Conservation (phyloP, 2,329 filamentous ascomycete genomes). For the Stenocarpella maydis region DNA sequence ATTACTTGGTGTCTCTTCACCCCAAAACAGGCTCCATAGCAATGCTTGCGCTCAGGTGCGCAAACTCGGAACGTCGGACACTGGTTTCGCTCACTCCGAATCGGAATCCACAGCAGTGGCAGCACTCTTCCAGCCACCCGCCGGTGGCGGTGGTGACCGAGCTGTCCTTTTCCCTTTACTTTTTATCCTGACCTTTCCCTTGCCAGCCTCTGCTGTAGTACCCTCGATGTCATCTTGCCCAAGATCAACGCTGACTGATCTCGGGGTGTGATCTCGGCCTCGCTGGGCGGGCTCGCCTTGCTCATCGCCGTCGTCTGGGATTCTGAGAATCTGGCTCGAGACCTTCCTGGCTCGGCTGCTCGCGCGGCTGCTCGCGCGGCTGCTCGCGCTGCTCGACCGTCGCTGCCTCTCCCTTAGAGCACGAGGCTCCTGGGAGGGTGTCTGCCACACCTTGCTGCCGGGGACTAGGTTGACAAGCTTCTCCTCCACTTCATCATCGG, state of each 20-base stretch:
- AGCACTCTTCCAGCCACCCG: neutral
- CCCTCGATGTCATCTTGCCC: neutral
- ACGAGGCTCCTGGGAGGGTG: constrained; percentile 18
- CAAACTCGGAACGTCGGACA: neutral
- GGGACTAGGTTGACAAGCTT: constrained; percentile 11
- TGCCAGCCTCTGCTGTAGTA: neutral
- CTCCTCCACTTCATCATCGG: constrained; percentile 30
- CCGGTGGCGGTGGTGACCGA: neutral
- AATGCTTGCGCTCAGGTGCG: neutral
- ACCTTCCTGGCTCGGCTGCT: constrained; percentile 14
- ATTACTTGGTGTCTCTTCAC: neutral
- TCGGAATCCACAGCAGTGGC: constrained; percentile 30
- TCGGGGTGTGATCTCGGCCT: neutral
- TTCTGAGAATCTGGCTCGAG: constrained; percentile 28
- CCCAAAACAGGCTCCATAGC: neutral
- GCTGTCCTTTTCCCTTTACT: neutral
- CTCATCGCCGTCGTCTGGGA: neutral
- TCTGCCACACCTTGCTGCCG: constrained; percentile 31
- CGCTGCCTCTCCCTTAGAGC: constrained; percentile 30
- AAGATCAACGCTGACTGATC: neutral
- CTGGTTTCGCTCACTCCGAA: constrained; percentile 2
- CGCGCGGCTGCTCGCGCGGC: constrained; percentile 21
- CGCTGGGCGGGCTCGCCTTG: neutral
- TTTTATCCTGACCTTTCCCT: neutral
- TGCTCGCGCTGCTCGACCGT: constrained; percentile 27